Conservation (phyloP, 257 asterid species). For the Petunia secreta region DNA sequence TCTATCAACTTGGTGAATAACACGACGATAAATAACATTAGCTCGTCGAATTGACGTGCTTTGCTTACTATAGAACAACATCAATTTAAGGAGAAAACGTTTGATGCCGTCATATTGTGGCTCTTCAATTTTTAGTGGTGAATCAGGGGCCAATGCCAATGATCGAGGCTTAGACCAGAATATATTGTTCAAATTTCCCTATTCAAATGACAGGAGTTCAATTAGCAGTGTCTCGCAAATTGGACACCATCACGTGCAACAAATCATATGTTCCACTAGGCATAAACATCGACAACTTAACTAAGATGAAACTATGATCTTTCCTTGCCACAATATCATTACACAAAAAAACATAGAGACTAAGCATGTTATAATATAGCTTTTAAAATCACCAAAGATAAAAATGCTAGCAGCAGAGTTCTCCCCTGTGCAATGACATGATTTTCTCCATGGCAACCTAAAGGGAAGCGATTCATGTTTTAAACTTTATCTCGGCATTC, state of each 20-base stretch:
- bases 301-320: not conserved
- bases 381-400: not conserved
- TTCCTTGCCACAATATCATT: not conserved
- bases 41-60: conserved; percentile 86
- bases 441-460: too few species aligned
- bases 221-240: conserved; percentile 9
- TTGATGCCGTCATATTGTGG: conserved; percentile 72
- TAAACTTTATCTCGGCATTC: too few species aligned
- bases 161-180: conserved; percentile 91
- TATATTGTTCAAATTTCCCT: conserved; percentile 88
- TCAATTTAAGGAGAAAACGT: conserved; percentile 58
- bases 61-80: conserved; percentile 89
- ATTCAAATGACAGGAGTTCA: conserved; percentile 2
- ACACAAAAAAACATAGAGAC: not conserved
- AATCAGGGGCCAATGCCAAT: conserved; percentile 73
- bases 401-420: too few species aligned
- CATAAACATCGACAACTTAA: not conserved
- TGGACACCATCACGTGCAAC: not conserved
- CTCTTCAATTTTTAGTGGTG: conserved; percentile 67
- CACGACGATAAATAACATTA: conserved; percentile 74
- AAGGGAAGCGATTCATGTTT: too few species aligned
- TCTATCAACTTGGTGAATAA: conserved; percentile 69
- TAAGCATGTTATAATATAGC: not conserved
- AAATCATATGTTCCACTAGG: not conserved
- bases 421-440: too few species aligned